These are phyloP conservation scores for Hypomontagnella submonticulosa DNA, from an alignment of 495 filamentous ascomycete genomes.

Conservation along the genomic window DNA sequence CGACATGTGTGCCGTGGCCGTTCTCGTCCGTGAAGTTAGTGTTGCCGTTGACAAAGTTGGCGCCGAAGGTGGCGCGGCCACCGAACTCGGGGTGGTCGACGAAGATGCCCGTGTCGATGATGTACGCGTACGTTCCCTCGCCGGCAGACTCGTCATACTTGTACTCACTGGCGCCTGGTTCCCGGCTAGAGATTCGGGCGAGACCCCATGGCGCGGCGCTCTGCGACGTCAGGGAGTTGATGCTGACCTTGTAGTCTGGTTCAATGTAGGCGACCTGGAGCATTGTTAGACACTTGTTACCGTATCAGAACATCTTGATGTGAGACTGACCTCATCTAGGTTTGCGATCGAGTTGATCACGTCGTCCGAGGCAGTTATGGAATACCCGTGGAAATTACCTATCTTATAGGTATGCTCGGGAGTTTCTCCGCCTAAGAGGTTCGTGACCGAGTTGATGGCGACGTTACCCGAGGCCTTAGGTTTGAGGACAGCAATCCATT, in stretches of 20 bases:
- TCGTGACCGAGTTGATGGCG: slow-evolving; percentile 40
- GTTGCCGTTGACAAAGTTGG: slow-evolving; percentile 53
- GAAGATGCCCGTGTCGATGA: slow-evolving; percentile 63
- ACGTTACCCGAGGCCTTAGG: slow-evolving; percentile 33
- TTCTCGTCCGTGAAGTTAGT: slow-evolving; percentile 51
- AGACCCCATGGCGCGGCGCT: slow-evolving; percentile 57
- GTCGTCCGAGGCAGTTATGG: slow-evolving; percentile 47
- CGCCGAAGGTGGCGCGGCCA: slow-evolving; percentile 61
- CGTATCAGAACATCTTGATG: background rate
- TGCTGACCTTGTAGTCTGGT: slow-evolving; percentile 39
- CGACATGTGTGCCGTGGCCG: slow-evolving; percentile 54
- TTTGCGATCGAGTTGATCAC: slow-evolving; percentile 53
- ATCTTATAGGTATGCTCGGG: slow-evolving; percentile 53
- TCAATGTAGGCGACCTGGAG: slow-evolving; percentile 43
- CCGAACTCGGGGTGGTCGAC: slow-evolving; percentile 61
- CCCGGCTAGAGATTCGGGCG: slow-evolving; percentile 54
- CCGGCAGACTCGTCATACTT: slow-evolving; percentile 58
- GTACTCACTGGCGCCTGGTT: slow-evolving; percentile 48
- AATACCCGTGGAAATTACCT: slow-evolving; percentile 57
- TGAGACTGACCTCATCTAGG: slow-evolving; percentile 50
- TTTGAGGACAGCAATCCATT: slow-evolving; percentile 68
- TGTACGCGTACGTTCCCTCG: slow-evolving; percentile 55
- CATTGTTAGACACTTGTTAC: slow-evolving; percentile 1
- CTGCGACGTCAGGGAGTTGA: slow-evolving; percentile 38
- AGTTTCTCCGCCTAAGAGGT: slow-evolving; percentile 36